Conservation (phyloP, 352 stramenopile species). For the Pythium sp. region DNA sequence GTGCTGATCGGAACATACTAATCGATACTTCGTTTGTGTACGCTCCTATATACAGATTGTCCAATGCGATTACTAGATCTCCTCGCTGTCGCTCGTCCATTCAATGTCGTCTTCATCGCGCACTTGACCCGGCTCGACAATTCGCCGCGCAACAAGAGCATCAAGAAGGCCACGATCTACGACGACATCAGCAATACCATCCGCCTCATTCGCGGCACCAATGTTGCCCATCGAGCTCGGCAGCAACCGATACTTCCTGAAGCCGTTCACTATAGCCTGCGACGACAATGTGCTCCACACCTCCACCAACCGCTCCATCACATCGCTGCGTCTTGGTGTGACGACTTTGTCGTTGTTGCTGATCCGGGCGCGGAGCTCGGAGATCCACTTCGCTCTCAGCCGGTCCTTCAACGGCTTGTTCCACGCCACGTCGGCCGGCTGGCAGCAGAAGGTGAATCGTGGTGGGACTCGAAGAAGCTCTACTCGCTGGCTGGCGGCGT, state of each 20-base stretch:
- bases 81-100: neutral
- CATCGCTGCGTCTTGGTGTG: neutral
- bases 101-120: slow-evolving; percentile 3
- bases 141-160: neutral
- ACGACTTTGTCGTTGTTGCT: neutral
- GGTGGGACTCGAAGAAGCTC: neutral
- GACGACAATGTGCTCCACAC: neutral
- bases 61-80: neutral
- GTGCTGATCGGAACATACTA: neutral
- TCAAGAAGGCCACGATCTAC: neutral
- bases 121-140: neutral
- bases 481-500: neutral
- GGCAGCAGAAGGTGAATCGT: neutral
- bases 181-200: neutral
- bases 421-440: neutral
- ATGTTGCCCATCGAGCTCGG: neutral
- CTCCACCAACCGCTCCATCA: neutral
- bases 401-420: neutral
- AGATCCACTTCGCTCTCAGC: neutral
- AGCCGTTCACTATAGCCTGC: neutral
- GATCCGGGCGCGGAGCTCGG: neutral
- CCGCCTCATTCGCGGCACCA: neutral
- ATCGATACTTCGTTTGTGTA: neutral
- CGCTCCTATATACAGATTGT: neutral
- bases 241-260: neutral